Evolutionary conservation across 345 rosid genomes (phyloP).

Genomic region (Lagerstroemia speciosa): DNA sequence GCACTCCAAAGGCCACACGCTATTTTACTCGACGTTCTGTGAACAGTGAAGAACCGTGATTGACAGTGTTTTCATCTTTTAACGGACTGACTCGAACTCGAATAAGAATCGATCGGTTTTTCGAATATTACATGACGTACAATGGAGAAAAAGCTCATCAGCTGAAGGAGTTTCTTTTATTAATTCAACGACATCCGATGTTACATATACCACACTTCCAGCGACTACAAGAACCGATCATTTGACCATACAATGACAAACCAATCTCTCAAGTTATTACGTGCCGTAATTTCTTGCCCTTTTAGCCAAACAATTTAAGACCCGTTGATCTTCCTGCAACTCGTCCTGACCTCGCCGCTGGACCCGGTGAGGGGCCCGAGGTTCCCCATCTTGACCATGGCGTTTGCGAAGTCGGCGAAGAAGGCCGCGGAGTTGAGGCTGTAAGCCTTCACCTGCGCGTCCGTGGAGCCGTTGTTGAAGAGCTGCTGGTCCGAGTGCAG

Average conservation of each 20-base stretch:
- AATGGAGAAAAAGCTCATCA: no score
- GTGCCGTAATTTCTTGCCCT: background rate
- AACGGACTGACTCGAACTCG: no score
- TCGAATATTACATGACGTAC: no score
- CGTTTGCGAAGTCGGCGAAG: conserved; percentile 22
- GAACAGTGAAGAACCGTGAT: no score
- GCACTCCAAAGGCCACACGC: no score
- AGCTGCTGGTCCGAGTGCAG: conserved; percentile 34
- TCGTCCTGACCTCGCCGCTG: conserved; percentile 28
- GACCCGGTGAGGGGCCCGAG: conserved; percentile 28
- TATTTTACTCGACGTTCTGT: no score
- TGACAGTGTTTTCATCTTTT: no score
- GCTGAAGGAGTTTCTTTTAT: no score
- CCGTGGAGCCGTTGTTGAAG: conserved; percentile 22
- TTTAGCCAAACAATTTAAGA: background rate
- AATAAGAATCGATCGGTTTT: no score
- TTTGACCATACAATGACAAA: background rate
- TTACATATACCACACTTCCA: no score
- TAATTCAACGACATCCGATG: no score
- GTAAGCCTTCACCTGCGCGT: conserved; percentile 17
- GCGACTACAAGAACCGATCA: background rate
- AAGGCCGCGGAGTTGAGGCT: conserved; percentile 15
- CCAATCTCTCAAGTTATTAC: background rate
- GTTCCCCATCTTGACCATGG: conserved; percentile 38
- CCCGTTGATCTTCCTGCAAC: conserved; percentile 25